Evolutionary conservation across 2,329 filamentous ascomycete species (phyloP).

Genomic region (Trichoderma sp.): DNA sequence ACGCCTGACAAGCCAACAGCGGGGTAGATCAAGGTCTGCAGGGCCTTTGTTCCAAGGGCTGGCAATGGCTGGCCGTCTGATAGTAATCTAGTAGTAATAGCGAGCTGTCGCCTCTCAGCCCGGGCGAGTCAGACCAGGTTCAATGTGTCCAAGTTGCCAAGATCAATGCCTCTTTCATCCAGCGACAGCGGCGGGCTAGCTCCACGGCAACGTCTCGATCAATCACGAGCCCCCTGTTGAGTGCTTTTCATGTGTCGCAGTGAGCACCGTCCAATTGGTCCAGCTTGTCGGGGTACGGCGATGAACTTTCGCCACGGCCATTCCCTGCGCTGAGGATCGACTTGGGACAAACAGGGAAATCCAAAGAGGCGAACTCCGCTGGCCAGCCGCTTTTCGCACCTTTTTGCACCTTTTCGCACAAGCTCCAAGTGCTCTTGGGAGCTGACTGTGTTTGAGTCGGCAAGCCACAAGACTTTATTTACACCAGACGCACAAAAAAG

Average conservation of each 20-base stretch:
- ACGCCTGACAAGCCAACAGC: constrained; percentile 16
- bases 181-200: neutral
- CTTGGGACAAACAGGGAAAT: neutral
- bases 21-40: constrained; percentile 5
- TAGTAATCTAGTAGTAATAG: neutral
- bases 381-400: neutral
- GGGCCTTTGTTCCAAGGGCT: neutral
- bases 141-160: neutral
- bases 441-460: neutral
- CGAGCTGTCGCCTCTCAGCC: neutral
- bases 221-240: constrained; percentile 5
- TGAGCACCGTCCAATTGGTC: constrained; percentile 1
- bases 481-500: neutral
- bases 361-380: neutral
- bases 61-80: neutral
- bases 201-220: neutral
- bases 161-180: neutral
- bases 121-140: neutral
- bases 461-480: constrained; percentile 5
- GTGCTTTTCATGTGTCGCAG: neutral
- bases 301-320: constrained; percentile 10
- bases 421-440: neutral
- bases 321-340: neutral
- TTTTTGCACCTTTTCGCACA: neutral
- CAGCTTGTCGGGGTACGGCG: neutral